Base-by-base conservation (phyloP, 2,329 filamentous ascomycete species). In the Calycina herbarum region DNA sequence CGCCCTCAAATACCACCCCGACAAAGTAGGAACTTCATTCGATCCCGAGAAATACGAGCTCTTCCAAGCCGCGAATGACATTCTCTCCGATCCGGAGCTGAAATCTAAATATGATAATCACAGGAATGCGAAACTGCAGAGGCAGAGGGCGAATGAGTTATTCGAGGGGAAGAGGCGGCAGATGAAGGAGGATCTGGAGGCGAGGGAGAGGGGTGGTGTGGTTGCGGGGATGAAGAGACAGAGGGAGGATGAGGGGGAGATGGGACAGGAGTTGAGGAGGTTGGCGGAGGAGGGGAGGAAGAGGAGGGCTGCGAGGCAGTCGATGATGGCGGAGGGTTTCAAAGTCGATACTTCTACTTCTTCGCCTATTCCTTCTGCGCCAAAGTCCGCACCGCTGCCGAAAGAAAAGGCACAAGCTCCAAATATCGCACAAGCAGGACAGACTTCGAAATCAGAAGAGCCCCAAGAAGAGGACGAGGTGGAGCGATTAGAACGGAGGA, bases 1-100 rank as follows among this genome's bases (percentile, higher is more conserved):
- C 35, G 93, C 93, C 3, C 82, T 97, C n/a, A 93, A 92, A 74
- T 93, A 94, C 81, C 94, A 98, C 77, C 94, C 94, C 0, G 94
- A 98, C 83, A 97, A 97, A 80, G 89, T 94, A 64, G 86, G 89
- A 69, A 87, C 86, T 62, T 81, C 84, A 45, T 92, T 90, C 72
- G 92, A 95, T 71, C 84, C 92, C 57, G 88, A 89, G 64, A 91
- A 91, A 74, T 98, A 96, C 82, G 91, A 97, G 77, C 83, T 91
- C 1, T 88, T 96, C 65, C 91, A 93, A 74, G 90, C 91, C 68
- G 94, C 93, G n/a, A 88, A 92, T 75, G 93, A 96, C 78, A 86
- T 97, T 1, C 86, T 98, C 2, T 85, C 87, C 33, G 89, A 93
- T 69, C 79, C 86, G 0, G 85, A 84, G 15, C 85, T 92, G 45